Conservation (phyloP, 2,329 filamentous ascomycete species). For the Diaporthe eres region DNA sequence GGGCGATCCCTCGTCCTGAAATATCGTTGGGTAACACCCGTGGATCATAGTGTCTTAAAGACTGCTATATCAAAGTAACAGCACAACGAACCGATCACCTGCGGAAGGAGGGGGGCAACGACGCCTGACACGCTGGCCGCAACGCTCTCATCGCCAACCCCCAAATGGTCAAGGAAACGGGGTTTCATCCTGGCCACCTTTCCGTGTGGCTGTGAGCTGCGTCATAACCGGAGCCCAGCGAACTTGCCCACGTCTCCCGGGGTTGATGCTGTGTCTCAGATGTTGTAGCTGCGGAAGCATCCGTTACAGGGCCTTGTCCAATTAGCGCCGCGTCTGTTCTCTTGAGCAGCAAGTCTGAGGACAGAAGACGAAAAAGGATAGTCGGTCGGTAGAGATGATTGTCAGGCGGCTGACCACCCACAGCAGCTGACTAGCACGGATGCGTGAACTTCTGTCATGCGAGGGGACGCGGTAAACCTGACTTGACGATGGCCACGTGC, state of each 20-base stretch:
- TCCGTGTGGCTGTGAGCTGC: constrained; percentile 18
- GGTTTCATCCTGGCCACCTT: constrained; percentile 10
- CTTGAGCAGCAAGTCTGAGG: background rate
- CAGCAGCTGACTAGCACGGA: background rate
- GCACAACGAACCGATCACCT: background rate
- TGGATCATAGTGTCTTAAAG: constrained; percentile 16
- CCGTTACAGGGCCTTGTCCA: background rate
- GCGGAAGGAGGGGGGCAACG: constrained; percentile 1
- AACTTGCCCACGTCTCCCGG: background rate
- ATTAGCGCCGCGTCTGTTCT: constrained; percentile 9
- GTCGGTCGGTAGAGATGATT: constrained; percentile 1
- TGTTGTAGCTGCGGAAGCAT: constrained; percentile 29
- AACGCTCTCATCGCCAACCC: background rate
- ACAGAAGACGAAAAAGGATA: background rate
- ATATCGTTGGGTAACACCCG: constrained; percentile 23
- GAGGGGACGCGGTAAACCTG: background rate
- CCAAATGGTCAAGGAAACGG: constrained; percentile 4
- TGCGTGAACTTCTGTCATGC: background rate
- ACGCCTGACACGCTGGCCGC: constrained; percentile 12
- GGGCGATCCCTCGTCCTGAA: constrained; percentile 10
- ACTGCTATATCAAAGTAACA: background rate
- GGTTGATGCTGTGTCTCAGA: constrained; percentile 24
- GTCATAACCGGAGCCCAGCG: constrained; percentile 16
- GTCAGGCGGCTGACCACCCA: background rate
- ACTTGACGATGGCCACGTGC: background rate